phyloP scores from a whole-genome alignment of 495 filamentous ascomycete species.

The Chaetomium tenue region DNA sequence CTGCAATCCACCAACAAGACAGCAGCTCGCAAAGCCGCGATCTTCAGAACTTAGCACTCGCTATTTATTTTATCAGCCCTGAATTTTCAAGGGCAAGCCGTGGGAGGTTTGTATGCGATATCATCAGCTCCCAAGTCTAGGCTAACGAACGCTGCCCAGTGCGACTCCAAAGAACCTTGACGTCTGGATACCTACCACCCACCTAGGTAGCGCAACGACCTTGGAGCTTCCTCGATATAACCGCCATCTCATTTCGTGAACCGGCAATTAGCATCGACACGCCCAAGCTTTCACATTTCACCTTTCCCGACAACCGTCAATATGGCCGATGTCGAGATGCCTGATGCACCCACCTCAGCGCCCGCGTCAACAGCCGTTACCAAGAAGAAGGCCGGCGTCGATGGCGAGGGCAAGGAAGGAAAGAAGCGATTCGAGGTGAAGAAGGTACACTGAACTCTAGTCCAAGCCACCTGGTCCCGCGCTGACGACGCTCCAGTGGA shows the following conservation, averaged over 20 bases:
- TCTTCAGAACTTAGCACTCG: background rate
- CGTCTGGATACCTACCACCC: background rate
- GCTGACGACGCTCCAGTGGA: conserved; percentile 67
- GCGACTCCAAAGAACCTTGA: background rate
- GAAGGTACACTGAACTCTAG: conserved; percentile 62
- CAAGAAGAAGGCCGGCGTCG: conserved; percentile 55
- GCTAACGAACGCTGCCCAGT: conserved; percentile 14
- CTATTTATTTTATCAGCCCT: background rate
- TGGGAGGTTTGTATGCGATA: background rate
- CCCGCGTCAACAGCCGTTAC: conserved; percentile 52
- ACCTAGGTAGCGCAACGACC: background rate
- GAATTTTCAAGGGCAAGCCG: background rate
- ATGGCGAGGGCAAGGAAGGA: conserved; percentile 61
- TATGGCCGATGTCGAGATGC: conserved; percentile 98
- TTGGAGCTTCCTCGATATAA: background rate
- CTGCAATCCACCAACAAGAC: background rate
- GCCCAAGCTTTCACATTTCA: background rate
- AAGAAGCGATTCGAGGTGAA: conserved; percentile 98
- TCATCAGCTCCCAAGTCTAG: conserved; percentile 13
- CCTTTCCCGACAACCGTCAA: conserved; percentile 10
- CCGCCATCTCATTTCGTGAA: background rate
- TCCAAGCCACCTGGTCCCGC: background rate
- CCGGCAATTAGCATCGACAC: background rate
- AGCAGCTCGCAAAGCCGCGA: background rate
- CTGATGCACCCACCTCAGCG: conserved; percentile 67